Conservation (phyloP, 2,329 filamentous ascomycete species). For the Ramularia collo-cygni region DNA sequence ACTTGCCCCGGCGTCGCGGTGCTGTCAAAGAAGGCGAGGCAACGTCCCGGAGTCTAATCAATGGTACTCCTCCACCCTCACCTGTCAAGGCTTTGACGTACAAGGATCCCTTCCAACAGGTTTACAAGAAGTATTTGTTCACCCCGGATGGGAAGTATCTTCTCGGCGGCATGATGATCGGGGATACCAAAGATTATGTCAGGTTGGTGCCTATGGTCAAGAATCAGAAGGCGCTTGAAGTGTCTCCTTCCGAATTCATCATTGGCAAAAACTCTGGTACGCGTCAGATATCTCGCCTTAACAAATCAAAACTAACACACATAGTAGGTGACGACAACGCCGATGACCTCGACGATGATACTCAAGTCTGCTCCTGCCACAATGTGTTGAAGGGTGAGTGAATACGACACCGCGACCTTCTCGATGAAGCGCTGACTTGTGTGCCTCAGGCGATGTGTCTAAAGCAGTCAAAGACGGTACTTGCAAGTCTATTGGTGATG, state of each 20-base stretch:
- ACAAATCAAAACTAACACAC: too few species aligned
- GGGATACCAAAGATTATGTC: constrained; percentile 83
- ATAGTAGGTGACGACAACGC: constrained; percentile 60
- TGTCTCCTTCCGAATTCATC: constrained; percentile 76
- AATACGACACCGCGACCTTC: too few species aligned
- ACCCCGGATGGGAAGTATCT: constrained; percentile 84
- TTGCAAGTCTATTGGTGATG: constrained; percentile 72
- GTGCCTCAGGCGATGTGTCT: constrained; percentile 57
- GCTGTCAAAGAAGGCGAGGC: constrained; percentile 38
- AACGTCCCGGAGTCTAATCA: constrained; percentile 47
- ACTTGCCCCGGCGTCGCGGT: constrained; percentile 54
- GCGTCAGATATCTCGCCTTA: too few species aligned
- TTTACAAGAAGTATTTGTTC: constrained; percentile 94
- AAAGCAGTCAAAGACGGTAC: constrained; percentile 65
- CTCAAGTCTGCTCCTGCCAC: constrained; percentile 87
- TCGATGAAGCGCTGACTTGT: too few species aligned
- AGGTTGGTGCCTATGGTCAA: constrained; percentile 85
- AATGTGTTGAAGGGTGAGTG: constrained; percentile 65
- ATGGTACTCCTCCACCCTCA: constrained; percentile 49
- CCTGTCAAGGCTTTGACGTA: constrained; percentile 79
- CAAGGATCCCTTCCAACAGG: constrained; percentile 76
- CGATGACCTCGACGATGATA: constrained; percentile 75
- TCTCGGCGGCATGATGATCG: constrained; percentile 96
- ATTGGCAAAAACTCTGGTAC: constrained; percentile 59
- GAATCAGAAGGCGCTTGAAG: constrained; percentile 69